Evolutionary conservation across 1,139 yeast species (phyloP).

Genomic region (Geotrichum klebahnii): DNA sequence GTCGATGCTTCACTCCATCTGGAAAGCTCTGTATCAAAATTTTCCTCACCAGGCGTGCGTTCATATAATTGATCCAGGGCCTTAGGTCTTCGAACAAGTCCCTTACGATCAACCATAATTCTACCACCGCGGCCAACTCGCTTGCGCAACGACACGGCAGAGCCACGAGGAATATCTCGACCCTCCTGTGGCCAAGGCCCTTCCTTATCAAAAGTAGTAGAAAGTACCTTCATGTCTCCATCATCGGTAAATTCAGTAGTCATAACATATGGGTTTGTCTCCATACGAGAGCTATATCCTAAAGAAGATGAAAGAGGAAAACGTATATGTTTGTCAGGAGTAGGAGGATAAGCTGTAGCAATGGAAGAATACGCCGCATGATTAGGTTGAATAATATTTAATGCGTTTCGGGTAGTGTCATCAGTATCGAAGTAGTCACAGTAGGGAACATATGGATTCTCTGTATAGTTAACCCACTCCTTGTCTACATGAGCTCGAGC

Average conservation of each 20-base stretch:
- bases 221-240: slow-evolving; percentile 28
- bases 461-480: slow-evolving; percentile 78
- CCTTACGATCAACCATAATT: slow-evolving; percentile 67
- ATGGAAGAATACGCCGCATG: slow-evolving; percentile 81
- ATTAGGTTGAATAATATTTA: slow-evolving; percentile 49
- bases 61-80: slow-evolving; percentile 7
- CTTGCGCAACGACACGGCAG: slow-evolving; percentile 56
- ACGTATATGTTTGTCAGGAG: slow-evolving; percentile 27
- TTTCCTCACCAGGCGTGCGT: slow-evolving; percentile 19
- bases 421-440: slow-evolving; percentile 61
- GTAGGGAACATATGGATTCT: slow-evolving; percentile 85
- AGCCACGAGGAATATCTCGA: slow-evolving; percentile 34
- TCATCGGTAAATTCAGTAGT: slow-evolving; percentile 24
- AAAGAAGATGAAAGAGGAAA: slow-evolving; percentile 34
- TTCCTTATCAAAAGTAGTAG: slow-evolving; percentile 28
- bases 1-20: slow-evolving; percentile 9
- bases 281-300: slow-evolving; percentile 35
- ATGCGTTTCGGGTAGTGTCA: slow-evolving; percentile 31
- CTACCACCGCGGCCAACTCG: slow-evolving; percentile 73
- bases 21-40: slow-evolving; percentile 33
- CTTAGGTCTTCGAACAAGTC: slow-evolving; percentile 39
- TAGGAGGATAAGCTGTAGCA: slow-evolving; percentile 66
- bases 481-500: slow-evolving; percentile 68
- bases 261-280: slow-evolving; percentile 31
- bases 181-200: slow-evolving; percentile 29